Base-by-base conservation (phyloP, 2,329 filamentous ascomycete species). In the Colletotrichum karsti region DNA sequence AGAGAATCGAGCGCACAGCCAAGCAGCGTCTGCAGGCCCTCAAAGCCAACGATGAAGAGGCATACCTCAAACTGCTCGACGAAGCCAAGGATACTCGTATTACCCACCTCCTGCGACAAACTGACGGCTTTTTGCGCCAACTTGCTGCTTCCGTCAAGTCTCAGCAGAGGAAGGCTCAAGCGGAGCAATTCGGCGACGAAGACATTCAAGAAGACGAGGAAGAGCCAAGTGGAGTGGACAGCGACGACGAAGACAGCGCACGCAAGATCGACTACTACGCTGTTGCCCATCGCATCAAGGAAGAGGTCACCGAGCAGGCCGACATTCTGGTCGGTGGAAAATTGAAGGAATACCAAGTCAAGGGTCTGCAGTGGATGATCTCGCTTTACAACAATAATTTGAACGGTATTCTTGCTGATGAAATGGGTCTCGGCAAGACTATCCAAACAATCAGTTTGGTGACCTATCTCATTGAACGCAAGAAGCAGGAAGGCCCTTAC, bases 351-450 rank as follows among this genome's bases (percentile, higher is more conserved):
- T 99, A 99, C 81, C 96, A 99, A 82, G 73, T 99, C 81, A 98
- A 98, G 90, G 96, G 96, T 87, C 84, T 99, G 53, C 95, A 99
- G 80, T 99, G 96, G 96, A 99, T 99, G 96, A 91, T 99, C 69
- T 99, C 96, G 13, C 87, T 99, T 13, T 99, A 98, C 88, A 99
- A 99, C 90, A 99, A 99, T 86, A 99, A 98, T 81, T 89, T 99
- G 72, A 99, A 99, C 79, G 96, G 96, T 88, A 98, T 99, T 72
- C 85, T 99, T 74, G 96, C 96, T 67, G 96, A 99, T 76, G 96
- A 99, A 82, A 99, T 99, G 96, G 96, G 96, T 91, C 93, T 99
- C 72, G 96, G 96, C 80, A 99, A 99, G 84, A 99, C 96, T 0
- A 99, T 99, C 74, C 96, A 99, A 81, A 98, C 96, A 48, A 99